Base-by-base conservation (phyloP, 768 basidiomycete species). In the Leucosporidium yakuticum region DNA sequence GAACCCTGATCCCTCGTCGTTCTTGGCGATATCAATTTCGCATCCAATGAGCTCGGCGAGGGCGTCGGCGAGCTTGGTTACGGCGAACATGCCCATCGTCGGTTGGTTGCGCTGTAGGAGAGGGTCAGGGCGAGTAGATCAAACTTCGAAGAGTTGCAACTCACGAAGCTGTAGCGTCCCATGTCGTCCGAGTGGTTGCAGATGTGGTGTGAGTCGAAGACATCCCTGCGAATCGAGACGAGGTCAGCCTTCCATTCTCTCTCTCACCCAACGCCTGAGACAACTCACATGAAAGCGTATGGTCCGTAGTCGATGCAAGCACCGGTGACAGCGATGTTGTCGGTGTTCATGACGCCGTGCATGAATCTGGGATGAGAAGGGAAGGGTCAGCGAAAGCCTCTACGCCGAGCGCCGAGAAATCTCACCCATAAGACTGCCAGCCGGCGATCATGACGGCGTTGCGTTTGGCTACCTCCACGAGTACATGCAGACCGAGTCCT, bases 391-490 rank as follows among this genome's bases (percentile, higher is more conserved):
- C 25, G 50, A 51, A 12, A 39, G 23, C 21, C 21, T n/a, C 39
- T 9, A 36, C 4, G 49, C 4, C 20, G 17, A n/a, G n/a, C 49
- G 31, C 17, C 9, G 20, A 50, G 23, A 20, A 27, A 27, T 14
- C 91, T 77, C 90, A 93, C 1, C 91, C 91, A 77, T 88, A 89
- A 11, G 85, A 91, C 79, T 98, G 95, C 96, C 96, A 98, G 5
- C 84, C 88, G 15, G 93, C 96, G 0, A 93, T 90, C 89, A 94
- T 98, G 76, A 81, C 81, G 54, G 90, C 94, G 76, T 96, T 98
- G 75, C 92, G 81, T 77, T 83, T 84, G 21, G 91, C 86, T 0
- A 86, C 86, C 73, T 96, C 92, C 71, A 87, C 79, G 2, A 95
- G 83, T 55, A 97, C 72, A 15, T 63, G 58, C 29, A 67, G 54